Conservation (phyloP, 352 stramenopile genomes). For the Pythium guiyangense region DNA sequence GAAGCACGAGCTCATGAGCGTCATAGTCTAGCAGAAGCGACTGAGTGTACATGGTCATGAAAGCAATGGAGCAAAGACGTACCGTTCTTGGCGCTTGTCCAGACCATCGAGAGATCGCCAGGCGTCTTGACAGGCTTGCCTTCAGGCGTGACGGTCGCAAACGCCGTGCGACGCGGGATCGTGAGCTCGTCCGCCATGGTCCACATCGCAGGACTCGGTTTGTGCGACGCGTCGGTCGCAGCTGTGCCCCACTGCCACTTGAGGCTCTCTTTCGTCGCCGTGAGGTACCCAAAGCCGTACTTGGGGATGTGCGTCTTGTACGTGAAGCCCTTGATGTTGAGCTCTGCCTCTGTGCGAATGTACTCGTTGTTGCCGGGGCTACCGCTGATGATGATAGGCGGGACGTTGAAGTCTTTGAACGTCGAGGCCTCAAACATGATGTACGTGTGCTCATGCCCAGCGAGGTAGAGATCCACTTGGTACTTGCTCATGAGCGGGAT, state of each 20-base stretch:
- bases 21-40: background rate
- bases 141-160: slow-evolving; percentile 17
- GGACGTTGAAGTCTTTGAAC: slow-evolving; percentile 43
- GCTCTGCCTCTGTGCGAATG: slow-evolving; percentile 36
- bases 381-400: slow-evolving; percentile 69
- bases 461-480: slow-evolving; percentile 64
- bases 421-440: slow-evolving; percentile 52
- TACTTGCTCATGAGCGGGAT: slow-evolving; percentile 70
- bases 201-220: slow-evolving; percentile 44
- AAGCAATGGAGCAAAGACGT: background rate
- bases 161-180: slow-evolving; percentile 31
- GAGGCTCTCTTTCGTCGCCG: slow-evolving; percentile 41
- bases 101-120: slow-evolving; percentile 22
- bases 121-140: slow-evolving; percentile 42
- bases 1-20: background rate
- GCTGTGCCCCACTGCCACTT: slow-evolving; percentile 62
- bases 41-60: background rate
- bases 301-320: slow-evolving; percentile 63
- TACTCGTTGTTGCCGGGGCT: slow-evolving; percentile 78
- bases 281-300: slow-evolving; percentile 75
- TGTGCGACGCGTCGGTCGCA: slow-evolving; percentile 33
- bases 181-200: slow-evolving; percentile 38
- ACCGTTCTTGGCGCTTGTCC: slow-evolving; percentile 25
- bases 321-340: slow-evolving; percentile 52
- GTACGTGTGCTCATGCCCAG: slow-evolving; percentile 74